A percentile compares a stretch with the other conserved stretches of the same genome.
Evolutionary conservation across 164 flowering plant species (phyloP).

Genomic region (Litsea cubeba): DNA sequence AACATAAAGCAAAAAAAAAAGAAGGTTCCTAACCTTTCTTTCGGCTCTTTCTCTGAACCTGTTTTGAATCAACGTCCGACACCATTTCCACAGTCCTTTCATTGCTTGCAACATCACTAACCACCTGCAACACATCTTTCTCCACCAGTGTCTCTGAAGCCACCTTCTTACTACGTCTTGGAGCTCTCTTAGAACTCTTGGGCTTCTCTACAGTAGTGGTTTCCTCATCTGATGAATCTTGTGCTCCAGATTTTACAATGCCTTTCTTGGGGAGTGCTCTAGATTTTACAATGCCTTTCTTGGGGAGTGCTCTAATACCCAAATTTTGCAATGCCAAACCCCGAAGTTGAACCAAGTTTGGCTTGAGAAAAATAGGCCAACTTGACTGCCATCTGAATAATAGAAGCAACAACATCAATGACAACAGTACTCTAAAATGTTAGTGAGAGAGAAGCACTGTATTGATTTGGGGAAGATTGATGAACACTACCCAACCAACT

Average conservation of each 20-base stretch:
- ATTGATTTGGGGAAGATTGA: background rate
- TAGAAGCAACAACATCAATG: background rate
- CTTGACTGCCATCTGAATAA: conserved; percentile 6
- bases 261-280: conserved; percentile 34
- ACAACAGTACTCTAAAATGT: background rate
- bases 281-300: conserved; percentile 23
- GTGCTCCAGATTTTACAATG: conserved; percentile 12
- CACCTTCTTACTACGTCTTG: conserved; percentile 45
- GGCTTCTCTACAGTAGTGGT: conserved; percentile 26
- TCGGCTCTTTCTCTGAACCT: conserved; percentile 26
- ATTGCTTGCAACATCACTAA: background rate
- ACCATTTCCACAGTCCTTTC: conserved; percentile 4
- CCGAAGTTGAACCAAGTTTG: conserved; percentile 25
- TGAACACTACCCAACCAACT: background rate
- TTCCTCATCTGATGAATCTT: conserved; percentile 27
- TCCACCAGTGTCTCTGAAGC: conserved; percentile 22
- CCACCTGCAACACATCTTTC: conserved; percentile 13
- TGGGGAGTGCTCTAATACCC: conserved; percentile 29
- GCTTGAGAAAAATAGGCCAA: conserved; percentile 3
- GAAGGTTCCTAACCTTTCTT: conserved; percentile 41
- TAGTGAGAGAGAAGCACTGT: background rate
- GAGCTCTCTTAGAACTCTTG: conserved; percentile 29
- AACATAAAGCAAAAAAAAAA: too few relatives aligned
- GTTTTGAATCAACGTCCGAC: conserved; percentile 20
- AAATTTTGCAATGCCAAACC: conserved; percentile 29